phyloP scores from a whole-genome alignment of 257 asterid genomes.

The Nicotiana undulata region DNA sequence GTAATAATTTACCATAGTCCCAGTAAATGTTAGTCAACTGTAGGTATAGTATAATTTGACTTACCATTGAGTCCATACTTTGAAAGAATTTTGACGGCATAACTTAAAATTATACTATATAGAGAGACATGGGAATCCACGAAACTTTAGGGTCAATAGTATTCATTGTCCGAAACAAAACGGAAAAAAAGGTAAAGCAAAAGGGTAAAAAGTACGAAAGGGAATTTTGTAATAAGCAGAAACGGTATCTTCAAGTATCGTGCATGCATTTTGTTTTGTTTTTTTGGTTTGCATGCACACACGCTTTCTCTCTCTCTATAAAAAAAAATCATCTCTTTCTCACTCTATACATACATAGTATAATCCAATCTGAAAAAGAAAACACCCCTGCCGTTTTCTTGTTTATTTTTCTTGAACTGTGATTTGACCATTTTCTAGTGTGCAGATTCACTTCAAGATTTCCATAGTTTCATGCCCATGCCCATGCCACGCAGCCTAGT shows the following conservation, averaged over 20 bases:
- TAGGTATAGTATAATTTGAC: neutral
- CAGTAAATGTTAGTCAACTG: neutral
- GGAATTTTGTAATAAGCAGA: too few species aligned
- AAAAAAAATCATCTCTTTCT: neutral
- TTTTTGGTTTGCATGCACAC: slow-evolving; percentile 4
- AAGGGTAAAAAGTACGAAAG: too few species aligned
- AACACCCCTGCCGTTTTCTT: neutral
- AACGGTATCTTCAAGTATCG: neutral
- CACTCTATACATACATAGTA: neutral
- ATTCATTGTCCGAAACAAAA: neutral
- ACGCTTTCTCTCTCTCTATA: neutral
- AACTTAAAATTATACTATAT: too few species aligned
- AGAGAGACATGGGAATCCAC: too few species aligned
- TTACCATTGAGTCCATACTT: neutral
- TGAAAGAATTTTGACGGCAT: too few species aligned
- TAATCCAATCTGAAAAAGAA: neutral
- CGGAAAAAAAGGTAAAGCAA: neutral
- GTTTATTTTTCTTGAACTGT: neutral
- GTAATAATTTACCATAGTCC: too few species aligned
- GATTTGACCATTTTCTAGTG: neutral
- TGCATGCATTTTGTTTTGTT: neutral
- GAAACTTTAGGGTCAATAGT: too few species aligned
- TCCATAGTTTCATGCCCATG: neutral
- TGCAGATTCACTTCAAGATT: neutral
- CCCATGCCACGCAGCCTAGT: neutral